Evolutionary conservation across 768 basidiomycete species (phyloP).

Genomic region (Mycena maculata): DNA sequence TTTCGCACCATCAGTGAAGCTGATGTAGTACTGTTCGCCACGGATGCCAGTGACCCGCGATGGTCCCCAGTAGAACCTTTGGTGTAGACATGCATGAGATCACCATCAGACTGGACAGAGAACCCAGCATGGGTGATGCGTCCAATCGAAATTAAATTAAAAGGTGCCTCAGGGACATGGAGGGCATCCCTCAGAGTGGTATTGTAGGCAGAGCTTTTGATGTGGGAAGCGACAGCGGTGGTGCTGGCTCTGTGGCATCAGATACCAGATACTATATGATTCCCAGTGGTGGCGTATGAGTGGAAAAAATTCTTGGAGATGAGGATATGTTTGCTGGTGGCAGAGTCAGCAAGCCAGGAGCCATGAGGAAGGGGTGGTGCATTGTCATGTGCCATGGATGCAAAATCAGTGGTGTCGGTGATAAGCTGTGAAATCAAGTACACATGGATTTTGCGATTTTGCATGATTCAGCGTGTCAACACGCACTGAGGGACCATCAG

Average conservation of each 20-base stretch:
- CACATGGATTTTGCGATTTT: no score
- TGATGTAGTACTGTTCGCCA: conserved; percentile 29
- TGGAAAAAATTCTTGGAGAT: not conserved
- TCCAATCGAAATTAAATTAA: conserved; percentile 28
- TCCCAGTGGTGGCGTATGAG: not conserved
- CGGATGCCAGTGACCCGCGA: conserved; percentile 20
- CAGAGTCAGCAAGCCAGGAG: conserved; percentile 17
- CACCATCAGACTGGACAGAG: conserved; percentile 20
- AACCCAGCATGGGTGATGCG: conserved; percentile 26
- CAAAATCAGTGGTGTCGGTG: not conserved
- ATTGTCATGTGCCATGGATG: conserved; percentile 6
- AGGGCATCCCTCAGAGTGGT: conserved; percentile 5
- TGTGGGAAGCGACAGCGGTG: conserved; percentile 5
- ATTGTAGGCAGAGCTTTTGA: conserved; percentile 1
- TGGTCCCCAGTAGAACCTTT: conserved; percentile 32
- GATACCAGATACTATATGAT: conserved; percentile 3
- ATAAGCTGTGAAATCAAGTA: no score
- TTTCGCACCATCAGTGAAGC: conserved; percentile 27
- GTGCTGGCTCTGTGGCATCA: conserved; percentile 7
- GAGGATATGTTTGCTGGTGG: conserved; percentile 8
- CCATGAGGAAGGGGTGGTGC: not conserved
- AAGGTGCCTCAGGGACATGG: conserved; percentile 28
- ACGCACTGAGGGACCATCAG: no score
- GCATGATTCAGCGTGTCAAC: no score
- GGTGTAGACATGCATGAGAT: conserved; percentile 29